Base-by-base conservation (phyloP, 495 filamentous ascomycete species). In the Lepidopterella palustris region DNA sequence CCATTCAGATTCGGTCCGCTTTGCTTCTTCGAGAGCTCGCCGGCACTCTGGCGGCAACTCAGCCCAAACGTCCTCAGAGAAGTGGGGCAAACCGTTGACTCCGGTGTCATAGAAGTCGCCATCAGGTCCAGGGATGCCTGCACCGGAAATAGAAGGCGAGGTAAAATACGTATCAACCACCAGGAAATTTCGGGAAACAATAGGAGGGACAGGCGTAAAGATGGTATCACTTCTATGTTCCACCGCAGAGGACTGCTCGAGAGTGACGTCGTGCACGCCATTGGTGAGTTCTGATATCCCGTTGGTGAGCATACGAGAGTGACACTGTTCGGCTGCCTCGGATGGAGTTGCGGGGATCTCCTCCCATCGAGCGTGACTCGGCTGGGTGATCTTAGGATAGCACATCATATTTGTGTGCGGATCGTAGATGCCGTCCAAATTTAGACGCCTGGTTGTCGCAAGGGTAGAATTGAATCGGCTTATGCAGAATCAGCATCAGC, bases 371-470 rank as follows among this genome's bases (percentile, higher is more conserved):
- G 82, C 89, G 69, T 89, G 88, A 1, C 92, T 92, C 0, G 93
- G 90, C 74, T 98, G 95, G 79, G 88, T 96, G 64, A 81, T 89
- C 58, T 81, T 81, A 0, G 93, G 95, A 65, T 87, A 93, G 63
- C 89, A 87, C 79, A 97, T 88, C 40, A 77, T 64, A 69, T 98
- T 98, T 42, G 93, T 96, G 73, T 97, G 90, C 23, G 92, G 82
- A 63, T 98, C 91, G 71, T 98, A 98, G 24, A 90, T 77, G 24
- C 93, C 93, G 31, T 82, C 78, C 11, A 85, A 72, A 58, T 84
- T 90, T n/a, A 72, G 66, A 18, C 83, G 83, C 25, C 93, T 86
- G 28, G 82, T 70, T 13, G 77, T 74, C 0, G 81, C 73, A 25
- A 97, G 78, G 2, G 79, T 70, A 20, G 84, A 74, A 71, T 98